A percentile compares a stretch with the other conserved stretches of the same genome.
Conservation (phyloP, 495 filamentous ascomycete genomes). For the Aspergillus cavernicola region DNA sequence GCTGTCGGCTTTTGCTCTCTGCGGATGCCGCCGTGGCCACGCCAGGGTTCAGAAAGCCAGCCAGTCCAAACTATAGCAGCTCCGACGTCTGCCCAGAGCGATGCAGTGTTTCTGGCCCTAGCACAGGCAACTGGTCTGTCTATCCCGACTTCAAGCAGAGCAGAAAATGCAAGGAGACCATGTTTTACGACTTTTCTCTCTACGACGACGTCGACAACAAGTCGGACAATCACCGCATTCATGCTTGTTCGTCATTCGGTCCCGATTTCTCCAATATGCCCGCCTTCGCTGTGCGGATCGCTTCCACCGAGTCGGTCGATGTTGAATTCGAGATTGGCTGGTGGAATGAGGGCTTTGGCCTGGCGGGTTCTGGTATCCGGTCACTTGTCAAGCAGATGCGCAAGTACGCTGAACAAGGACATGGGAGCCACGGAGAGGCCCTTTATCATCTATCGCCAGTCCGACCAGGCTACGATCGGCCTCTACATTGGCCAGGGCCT, state of each 20-base stretch:
- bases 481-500: slow-evolving; percentile 28
- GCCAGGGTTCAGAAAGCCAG: slow-evolving; percentile 2
- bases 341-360: slow-evolving; percentile 17
- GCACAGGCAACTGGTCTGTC: slow-evolving; percentile 29
- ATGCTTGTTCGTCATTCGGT: slow-evolving; percentile 31
- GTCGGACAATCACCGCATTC: slow-evolving; percentile 22
- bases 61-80: slow-evolving; percentile 20
- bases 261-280: slow-evolving; percentile 20
- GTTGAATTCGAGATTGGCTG: slow-evolving; percentile 25
- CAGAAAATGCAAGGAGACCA: slow-evolving; percentile 21
- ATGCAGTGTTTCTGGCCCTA: slow-evolving; percentile 29
- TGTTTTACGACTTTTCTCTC: slow-evolving; percentile 31
- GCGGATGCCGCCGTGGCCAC: not conserved
- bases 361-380: slow-evolving; percentile 9
- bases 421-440: slow-evolving; percentile 12
- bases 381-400: slow-evolving; percentile 23
- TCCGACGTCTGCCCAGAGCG: slow-evolving; percentile 25
- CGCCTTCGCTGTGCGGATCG: not conserved
- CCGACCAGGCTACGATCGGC: slow-evolving; percentile 19
- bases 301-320: slow-evolving; percentile 7
- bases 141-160: slow-evolving; percentile 26
- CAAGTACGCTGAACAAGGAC: slow-evolving; percentile 19
- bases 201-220: slow-evolving; percentile 30
- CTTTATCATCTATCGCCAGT: slow-evolving; percentile 17
- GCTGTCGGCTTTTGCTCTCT: not conserved